Base-by-base conservation (phyloP, 345 rosid species). In the Xanthoceras sorbifolium region DNA sequence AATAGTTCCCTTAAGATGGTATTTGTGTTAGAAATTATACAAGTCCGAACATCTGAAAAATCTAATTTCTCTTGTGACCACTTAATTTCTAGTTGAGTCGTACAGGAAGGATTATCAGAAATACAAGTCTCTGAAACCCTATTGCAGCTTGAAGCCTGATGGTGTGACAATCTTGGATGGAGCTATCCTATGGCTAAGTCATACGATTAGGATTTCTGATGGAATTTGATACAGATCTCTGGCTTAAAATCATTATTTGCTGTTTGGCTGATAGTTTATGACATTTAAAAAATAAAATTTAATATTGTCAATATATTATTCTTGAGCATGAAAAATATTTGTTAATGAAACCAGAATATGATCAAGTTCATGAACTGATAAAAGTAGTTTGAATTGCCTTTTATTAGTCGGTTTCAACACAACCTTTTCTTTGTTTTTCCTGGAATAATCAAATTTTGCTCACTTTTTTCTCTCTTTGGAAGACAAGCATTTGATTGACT, bases 401-500 rank as follows among this genome's bases (percentile, higher is more conserved):
- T 28, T 48, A 25, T 40, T 57, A 20, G 60, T 59, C 32, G 31
- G 5, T 70, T 26, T 6, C 12, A 29, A 0, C 38, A 23, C 34
- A 9, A 4, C 67, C 28, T 36, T 71, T 32, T 34, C 62, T 18
- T 15, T 6, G 23, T 3, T 18, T 64, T 68, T 63, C 75, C n/a
- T 28, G 12, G 6, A 62, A 68, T 57, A 59, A 55, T 69, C 32
- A 63, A 61, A 62, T 52, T 63, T 54, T n/a, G 62, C 74, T 71
- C 66, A 46, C 12, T 64, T 29, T 55, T 36, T 59, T 2, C 20
- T 44, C 26, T 67, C 40, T 23, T 69, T 0, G 40, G 72, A 81
- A 62, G 38, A 75, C 62, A 48, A 23, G 75, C 65, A 28, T 69
- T 76, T 74, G 79, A 61, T 82, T 73, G 82, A 77, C 77, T 67